Evolutionary conservation across 2,329 filamentous ascomycete genomes (phyloP).

Genomic region (Clarireedia monteithiana): DNA sequence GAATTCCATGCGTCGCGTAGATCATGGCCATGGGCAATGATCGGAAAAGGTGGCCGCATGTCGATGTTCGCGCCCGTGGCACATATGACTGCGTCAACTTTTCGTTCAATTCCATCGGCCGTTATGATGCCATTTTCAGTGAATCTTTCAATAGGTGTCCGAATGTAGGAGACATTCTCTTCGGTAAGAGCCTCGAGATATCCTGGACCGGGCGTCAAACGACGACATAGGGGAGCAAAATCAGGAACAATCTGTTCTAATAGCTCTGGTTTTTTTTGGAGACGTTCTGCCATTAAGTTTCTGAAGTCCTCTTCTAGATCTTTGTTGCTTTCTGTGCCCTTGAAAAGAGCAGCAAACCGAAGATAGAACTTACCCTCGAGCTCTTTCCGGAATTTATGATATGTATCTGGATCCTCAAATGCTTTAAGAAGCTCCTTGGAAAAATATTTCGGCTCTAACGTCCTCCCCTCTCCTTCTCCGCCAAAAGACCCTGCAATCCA

Average conservation of each 20-base stretch:
- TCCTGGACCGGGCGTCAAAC: conserved; percentile 41
- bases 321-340: conserved; percentile 35
- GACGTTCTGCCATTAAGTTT: conserved; percentile 33
- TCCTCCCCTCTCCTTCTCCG: conserved; percentile 30
- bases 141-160: conserved; percentile 48
- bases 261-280: conserved; percentile 34
- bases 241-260: conserved; percentile 29
- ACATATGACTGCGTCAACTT: conserved; percentile 59
- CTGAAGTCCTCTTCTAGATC: conserved; percentile 29
- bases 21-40: conserved; percentile 46
- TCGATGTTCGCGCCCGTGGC: conserved; percentile 59
- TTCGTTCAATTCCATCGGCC: conserved; percentile 44
- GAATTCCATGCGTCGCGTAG: conserved; percentile 49
- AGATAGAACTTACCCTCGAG: conserved; percentile 56
- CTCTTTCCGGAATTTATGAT: conserved; percentile 50
- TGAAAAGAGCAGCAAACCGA: conserved; percentile 44
- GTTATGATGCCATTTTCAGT: conserved; percentile 54
- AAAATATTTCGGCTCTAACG: conserved; percentile 45
- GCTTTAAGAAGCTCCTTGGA: conserved; percentile 43
- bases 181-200: conserved; percentile 58
- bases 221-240: conserved; percentile 38
- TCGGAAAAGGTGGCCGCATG: conserved; percentile 51
- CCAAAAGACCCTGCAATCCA: conserved; percentile 46
- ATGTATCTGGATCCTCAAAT: conserved; percentile 50
- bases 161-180: conserved; percentile 55